Evolutionary conservation across 2,329 filamentous ascomycete genomes (phyloP), one percentile per base, ranked within the genome.

Genomic region (Drechslerella stenobrocha): DNA sequence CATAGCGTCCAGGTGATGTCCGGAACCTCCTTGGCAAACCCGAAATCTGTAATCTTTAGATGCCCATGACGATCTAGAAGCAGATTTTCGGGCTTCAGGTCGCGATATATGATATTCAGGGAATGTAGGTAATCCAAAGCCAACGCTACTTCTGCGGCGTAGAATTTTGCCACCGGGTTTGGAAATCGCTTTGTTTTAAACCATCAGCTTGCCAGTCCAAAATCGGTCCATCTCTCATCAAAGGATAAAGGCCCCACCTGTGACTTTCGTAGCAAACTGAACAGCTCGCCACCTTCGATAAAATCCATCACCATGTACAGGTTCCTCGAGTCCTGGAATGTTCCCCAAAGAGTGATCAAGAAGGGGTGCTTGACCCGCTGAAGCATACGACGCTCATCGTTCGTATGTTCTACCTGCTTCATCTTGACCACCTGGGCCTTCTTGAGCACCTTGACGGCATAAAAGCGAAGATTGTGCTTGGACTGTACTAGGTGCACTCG

Each of bases 291-390:
- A 72, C 93, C 93, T 78, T 98, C 93, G 55, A 98, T 92, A 80
- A 98, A 98, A 77, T 98, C 93, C 93, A 98, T 98, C 74, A 98
- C 93, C 93, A 98, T 98, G 83, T 98, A 98, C 32, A 98, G 80
- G 76, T 96, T 97, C 79, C 86, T 90, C 51, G 86, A 83, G 75
- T 98, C 93, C 76, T 97, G 92, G 77, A 97, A 98, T 7, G 93
- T 98, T 63, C 93, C 93, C 93, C 93, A 98, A 37, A 98, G 81
- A 1, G 93, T 98, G 76, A 98, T 93, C 70, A 98, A 81, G 79
- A 98, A 98, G 9, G 93, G 91, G 78, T 98, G 92, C 77, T 96
- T 95, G 76, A 97, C 93, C 76, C 95, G 88, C 76, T 90, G 89
- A 74, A 98, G 80, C 93, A 98, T 98, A 74, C 84, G 85, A 72